Conservation (phyloP, 2,329 filamentous ascomycete species). For the Phaeomoniella chlamydospora region DNA sequence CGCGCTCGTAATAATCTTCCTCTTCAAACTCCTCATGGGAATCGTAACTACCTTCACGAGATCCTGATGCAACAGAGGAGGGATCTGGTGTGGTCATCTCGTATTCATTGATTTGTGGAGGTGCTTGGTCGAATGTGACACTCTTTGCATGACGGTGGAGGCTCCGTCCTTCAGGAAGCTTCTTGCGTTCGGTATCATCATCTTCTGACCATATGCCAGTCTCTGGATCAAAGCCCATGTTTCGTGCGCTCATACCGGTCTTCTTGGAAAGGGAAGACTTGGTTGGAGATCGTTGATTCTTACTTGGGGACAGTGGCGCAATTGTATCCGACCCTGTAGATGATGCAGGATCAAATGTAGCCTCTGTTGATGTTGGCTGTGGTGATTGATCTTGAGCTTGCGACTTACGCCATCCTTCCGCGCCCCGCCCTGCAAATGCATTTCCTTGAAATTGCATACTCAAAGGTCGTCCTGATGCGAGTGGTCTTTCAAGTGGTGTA, state of each 20-base stretch:
- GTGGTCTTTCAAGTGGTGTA: constrained; percentile 66
- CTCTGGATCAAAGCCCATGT: constrained; percentile 47
- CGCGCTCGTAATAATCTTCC: constrained; percentile 46
- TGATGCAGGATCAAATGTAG: constrained; percentile 7
- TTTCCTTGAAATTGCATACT: constrained; percentile 54
- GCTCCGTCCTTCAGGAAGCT: constrained; percentile 49
- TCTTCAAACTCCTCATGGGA: constrained; percentile 60
- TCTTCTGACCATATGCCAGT: constrained; percentile 53
- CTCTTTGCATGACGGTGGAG: constrained; percentile 84
- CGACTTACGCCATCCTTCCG: constrained; percentile 13
- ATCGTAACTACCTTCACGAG: constrained; percentile 85
- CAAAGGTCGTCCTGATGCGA: constrained; percentile 47
- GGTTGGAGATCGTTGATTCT: constrained; percentile 61
- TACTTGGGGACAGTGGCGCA: constrained; percentile 42
- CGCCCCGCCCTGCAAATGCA: constrained; percentile 46
- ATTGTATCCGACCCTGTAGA: constrained; percentile 2
- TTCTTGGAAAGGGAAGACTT: constrained; percentile 78
- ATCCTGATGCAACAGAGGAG: constrained; percentile 81
- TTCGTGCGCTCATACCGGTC: constrained; percentile 29
- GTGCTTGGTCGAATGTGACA: constrained; percentile 88
- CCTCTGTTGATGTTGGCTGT: constrained; percentile 17
- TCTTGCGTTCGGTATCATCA: constrained; percentile 44
- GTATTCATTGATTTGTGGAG: constrained; percentile 92
- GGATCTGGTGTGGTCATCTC: constrained; percentile 94
- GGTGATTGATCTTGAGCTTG: constrained; percentile 27